Percentiles rank a stretch among this genome's conserved stretches.
phyloP scores from a whole-genome alignment of 495 filamentous ascomycete species.

The Podospora pseudocomata region DNA sequence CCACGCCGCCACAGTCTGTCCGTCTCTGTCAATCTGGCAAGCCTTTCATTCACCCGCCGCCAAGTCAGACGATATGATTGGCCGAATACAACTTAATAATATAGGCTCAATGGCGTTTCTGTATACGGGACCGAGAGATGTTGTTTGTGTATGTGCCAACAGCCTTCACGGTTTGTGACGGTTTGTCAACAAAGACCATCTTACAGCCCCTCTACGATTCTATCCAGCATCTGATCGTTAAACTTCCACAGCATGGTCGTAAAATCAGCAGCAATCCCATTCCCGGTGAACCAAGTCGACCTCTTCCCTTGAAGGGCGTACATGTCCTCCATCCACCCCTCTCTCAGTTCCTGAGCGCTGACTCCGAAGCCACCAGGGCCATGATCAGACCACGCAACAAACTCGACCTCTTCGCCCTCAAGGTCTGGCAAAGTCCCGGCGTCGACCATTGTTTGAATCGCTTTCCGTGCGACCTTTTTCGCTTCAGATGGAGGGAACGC shows the following conservation, averaged over 20 bases:
- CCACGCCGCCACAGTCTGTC: too few relatives aligned
- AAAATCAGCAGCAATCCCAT: slow-evolving; percentile 18
- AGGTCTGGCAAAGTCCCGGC: slow-evolving; percentile 12
- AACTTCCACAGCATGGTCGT: slow-evolving; percentile 19
- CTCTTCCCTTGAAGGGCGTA: slow-evolving; percentile 41
- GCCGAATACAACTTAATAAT: too few relatives aligned
- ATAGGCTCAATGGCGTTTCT: too few relatives aligned
- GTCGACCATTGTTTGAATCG: slow-evolving; percentile 13
- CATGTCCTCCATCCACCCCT: slow-evolving; percentile 38
- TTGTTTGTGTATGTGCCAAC: too few relatives aligned
- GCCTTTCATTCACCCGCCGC: too few relatives aligned
- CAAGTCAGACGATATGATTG: too few relatives aligned
- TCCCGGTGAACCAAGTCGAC: slow-evolving; percentile 42
- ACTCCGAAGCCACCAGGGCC: slow-evolving; percentile 36
- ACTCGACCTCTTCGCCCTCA: slow-evolving; percentile 17
- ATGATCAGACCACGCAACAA: slow-evolving; percentile 37
- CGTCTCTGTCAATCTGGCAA: too few relatives aligned
- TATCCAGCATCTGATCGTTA: slow-evolving; percentile 14
- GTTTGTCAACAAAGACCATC: neutral
- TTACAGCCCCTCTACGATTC: neutral
- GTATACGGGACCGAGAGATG: too few relatives aligned
- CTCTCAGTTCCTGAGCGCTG: slow-evolving; percentile 29
- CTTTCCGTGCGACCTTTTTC: slow-evolving; percentile 5
- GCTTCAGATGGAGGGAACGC: slow-evolving; percentile 9
- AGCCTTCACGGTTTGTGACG: too few relatives aligned